Evolutionary conservation across 1,284 basidiomycete genomes (phyloP).

Genomic region (Anthracocystis walkeri): DNA sequence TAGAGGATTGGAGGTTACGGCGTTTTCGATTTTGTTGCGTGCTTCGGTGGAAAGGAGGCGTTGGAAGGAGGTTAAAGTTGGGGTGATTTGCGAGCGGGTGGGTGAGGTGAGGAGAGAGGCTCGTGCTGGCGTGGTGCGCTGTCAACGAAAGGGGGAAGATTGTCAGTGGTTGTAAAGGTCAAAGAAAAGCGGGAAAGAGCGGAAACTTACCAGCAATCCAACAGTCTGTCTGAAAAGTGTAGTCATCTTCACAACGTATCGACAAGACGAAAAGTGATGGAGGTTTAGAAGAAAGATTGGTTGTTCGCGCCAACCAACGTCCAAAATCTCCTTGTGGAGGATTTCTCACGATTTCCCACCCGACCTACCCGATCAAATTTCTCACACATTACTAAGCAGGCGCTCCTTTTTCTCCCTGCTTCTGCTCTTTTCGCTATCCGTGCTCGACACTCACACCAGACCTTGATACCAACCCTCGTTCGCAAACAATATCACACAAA

Average conservation of each 20-base stretch:
- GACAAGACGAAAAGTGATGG: no score
- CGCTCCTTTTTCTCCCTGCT: no score
- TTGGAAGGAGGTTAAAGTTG: neutral
- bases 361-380: no score
- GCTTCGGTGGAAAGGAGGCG: constrained; percentile 71
- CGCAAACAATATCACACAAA: neutral
- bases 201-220: constrained; percentile 16
- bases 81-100: neutral
- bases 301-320: no score
- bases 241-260: constrained; percentile 11
- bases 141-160: neutral
- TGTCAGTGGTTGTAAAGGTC: neutral
- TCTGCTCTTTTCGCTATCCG: no score
- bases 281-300: no score
- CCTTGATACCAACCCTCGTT: neutral
- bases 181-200: neutral
- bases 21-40: constrained; percentile 72
- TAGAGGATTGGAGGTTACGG: constrained; percentile 78
- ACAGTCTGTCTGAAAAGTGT: constrained; percentile 22
- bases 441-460: no score
- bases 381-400: no score
- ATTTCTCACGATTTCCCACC: no score
- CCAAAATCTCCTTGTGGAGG: no score
- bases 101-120: neutral
- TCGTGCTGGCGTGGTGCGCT: neutral